phyloP scores from a whole-genome alignment of 2,329 filamentous ascomycete genomes.

The Drechmeria coniospora region DNA sequence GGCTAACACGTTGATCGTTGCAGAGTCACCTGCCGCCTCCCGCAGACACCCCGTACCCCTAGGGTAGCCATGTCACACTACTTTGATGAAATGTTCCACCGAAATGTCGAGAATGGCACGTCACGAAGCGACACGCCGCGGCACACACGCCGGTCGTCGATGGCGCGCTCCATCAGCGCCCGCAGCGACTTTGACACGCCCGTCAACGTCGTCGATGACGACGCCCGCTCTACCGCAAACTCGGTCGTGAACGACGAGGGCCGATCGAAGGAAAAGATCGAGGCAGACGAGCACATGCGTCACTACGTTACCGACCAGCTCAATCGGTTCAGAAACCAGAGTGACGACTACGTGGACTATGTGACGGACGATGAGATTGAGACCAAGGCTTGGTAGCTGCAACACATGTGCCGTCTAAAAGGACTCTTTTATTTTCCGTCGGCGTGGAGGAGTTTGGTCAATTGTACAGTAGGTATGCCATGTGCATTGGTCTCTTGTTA shows the following conservation, averaged over 20 bases:
- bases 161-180: constrained; percentile 66
- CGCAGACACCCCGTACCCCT: constrained; percentile 83
- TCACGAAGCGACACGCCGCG: constrained; percentile 26
- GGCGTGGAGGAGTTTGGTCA: too few species aligned
- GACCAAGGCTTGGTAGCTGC: constrained; percentile 16
- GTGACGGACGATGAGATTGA: constrained; percentile 31
- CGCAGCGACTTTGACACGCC: constrained; percentile 60
- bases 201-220: constrained; percentile 28
- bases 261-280: constrained; percentile 28
- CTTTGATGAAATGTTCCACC: constrained; percentile 74
- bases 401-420: neutral
- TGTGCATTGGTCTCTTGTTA: too few species aligned
- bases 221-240: constrained; percentile 16
- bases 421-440: constrained; percentile 1
- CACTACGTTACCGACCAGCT: constrained; percentile 73
- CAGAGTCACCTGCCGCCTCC: constrained; percentile 76
- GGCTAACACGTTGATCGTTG: constrained; percentile 1
- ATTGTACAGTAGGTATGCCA: too few species aligned
- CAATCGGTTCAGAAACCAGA: constrained; percentile 41
- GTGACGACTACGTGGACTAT: constrained; percentile 11
- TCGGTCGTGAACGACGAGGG: constrained; percentile 24
- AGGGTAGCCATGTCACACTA: constrained; percentile 76
- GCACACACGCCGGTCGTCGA: constrained; percentile 61
- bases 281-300: constrained; percentile 57
- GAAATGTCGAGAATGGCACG: constrained; percentile 20